These are phyloP conservation scores for Tetradesmus lagerheimii DNA, from an alignment of 139 green algal genomes.

Conservation along the genomic window DNA sequence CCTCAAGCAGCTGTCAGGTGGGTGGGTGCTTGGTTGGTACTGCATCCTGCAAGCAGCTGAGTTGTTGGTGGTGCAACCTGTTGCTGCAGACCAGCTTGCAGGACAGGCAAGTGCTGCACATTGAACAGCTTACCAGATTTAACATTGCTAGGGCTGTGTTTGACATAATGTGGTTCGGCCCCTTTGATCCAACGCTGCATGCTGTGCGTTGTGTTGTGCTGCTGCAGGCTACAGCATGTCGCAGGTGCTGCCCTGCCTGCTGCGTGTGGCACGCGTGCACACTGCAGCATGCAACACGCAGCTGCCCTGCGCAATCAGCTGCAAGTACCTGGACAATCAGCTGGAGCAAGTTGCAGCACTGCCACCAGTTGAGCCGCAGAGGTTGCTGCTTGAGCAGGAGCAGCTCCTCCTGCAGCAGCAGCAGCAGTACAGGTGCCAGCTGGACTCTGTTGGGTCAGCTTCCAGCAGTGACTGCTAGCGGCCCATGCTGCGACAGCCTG, in stretches of 20 bases:
- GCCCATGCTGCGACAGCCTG: not conserved
- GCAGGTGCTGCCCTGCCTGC: slow-evolving; percentile 4
- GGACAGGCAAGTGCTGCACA: not conserved
- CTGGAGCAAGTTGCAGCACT: slow-evolving; percentile 24
- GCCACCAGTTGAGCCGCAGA: not conserved
- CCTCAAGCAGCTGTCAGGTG: not conserved
- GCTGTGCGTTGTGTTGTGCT: not conserved
- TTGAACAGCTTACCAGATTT: not conserved
- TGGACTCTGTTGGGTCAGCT: not conserved
- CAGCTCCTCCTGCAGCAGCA: not conserved
- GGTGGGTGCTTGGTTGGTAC: not conserved
- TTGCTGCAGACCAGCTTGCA: not conserved
- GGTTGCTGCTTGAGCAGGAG: not conserved
- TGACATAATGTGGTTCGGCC: too few relatives aligned
- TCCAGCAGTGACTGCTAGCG: not conserved
- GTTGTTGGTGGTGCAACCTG: too few relatives aligned
- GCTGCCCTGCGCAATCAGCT: slow-evolving; percentile 18
- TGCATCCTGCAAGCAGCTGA: not conserved
- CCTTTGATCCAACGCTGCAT: not conserved
- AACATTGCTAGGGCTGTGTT: too few relatives aligned
- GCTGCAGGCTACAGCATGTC: slow-evolving; percentile 7
- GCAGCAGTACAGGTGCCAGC: not conserved
- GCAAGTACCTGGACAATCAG: slow-evolving; percentile 11
- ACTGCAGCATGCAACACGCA: slow-evolving; percentile 28
- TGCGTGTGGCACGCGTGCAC: slow-evolving; percentile 21